Evolutionary conservation across 768 basidiomycete species (phyloP), one percentile per base, ranked within the genome.

Genomic region (Boletus rubescentipes): DNA sequence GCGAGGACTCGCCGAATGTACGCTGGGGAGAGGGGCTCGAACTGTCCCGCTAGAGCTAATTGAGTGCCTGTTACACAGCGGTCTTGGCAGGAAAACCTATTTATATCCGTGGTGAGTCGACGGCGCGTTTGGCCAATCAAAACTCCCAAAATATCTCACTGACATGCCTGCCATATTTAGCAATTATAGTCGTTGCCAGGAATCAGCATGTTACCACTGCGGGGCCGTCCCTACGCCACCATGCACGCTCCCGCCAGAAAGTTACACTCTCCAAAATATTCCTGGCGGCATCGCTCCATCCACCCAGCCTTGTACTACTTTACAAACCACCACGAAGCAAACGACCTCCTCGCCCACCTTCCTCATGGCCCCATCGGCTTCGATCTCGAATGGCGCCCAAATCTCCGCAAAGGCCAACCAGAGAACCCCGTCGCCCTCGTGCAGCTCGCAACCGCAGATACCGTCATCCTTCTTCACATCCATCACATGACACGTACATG

Each of bases 351-450:
- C 29, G 50, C 60, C 35, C 4, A 18, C 7, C 44, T 71, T n/a
- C 60, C 62, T 8, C 52, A 38, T 23, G 71, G 70, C 4, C 66
- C 64, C 14, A 38, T 80, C 46, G 91, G 91, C 26, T 84, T 92
- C 58, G 91, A 93, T 64, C 74, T 89, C 35, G 91, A 93, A 69
- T 92, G 91, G 89, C 82, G 78, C 55, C 91, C 91, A 0, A 81
- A 63, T 18, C 83, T 71, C 60, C 57, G 59, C 42, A 84, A 81
- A 63, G 82, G 85, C 18, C 63, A 69, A 23, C 62, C 70, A 26
- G 79, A 85, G 67, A 87, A 91, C 63, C 86, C 78, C 21, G 84
- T 89, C 18, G 83, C 91, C 3, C 76, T 92, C 21, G 76, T 92
- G 4, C 90, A 93, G 65, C 77, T 92, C 16, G 85, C 88, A 2